Evolutionary conservation across 495 filamentous ascomycete species (phyloP), one percentile per base, ranked within the genome.

Genomic region (Aspergillus bertholletiae): DNA sequence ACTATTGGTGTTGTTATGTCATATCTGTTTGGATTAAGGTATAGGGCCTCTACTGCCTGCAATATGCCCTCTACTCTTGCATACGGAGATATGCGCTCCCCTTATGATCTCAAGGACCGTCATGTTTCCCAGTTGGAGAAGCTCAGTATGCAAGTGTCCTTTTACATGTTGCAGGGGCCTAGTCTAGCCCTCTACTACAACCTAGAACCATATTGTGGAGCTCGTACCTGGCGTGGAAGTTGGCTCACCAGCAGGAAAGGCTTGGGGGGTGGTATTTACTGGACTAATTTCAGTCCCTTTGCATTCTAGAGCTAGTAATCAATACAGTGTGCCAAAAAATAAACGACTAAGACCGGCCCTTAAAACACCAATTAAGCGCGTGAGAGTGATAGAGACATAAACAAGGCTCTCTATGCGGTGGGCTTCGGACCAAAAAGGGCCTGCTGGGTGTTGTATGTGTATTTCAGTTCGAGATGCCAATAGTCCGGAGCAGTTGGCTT

Each of bases 401-500:
- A 17, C 20, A 11, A 13, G 15, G n/a, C 17, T 9, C 17, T 27
- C 49, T 56, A 64, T 17, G 50, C 55, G 7, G 52, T 56, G 5
- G 48, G 18, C 44, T 54, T 74, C 3, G 69, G 67, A 57, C 73
- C 72, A 57, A 88, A 89, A 51, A 92, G 58, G 5, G 82, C 86
- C 66, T 84, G 75, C 55, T 79, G 72, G 1, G 88, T 88, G 62
- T 92, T 80, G 62, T 92, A 92, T 4, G 74, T 80, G 59, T 92
- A 93, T 70, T 87, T 80, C 53, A 94, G 66, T 48, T 90, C 85
- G 43, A 84, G 63, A 55, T 92, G 89, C 88, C 88, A 94, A 59
- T 91, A 93, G 41, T 84, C 78, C 7, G 81, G 70, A 11, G 84
- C 79, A n/a, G 85, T 82, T 8, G 80, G 59, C 78, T 92, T 90